Conservation (phyloP, 257 asterid species). For the Solanum tacnaense region DNA sequence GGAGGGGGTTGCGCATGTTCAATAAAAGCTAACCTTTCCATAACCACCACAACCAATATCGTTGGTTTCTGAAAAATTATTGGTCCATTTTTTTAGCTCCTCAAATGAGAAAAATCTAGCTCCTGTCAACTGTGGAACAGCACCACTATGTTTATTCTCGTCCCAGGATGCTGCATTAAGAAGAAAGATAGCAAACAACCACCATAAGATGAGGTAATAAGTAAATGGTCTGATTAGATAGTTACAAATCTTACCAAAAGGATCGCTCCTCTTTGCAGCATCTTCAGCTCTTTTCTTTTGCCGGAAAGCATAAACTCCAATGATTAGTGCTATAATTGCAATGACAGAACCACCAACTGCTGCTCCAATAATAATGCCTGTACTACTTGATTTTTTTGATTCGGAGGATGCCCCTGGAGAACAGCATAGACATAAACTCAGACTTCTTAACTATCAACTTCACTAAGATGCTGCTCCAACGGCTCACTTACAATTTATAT, state of each 20-base stretch:
- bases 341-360: constrained; percentile 57
- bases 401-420: constrained; percentile 20
- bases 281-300: constrained; percentile 64
- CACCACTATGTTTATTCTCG: constrained; percentile 47
- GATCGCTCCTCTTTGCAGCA: constrained; percentile 58
- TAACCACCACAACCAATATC: constrained; percentile 75
- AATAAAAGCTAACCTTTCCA: constrained; percentile 54
- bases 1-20: neutral
- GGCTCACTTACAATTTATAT: no score
- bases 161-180: constrained; percentile 71
- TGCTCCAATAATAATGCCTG: constrained; percentile 50
- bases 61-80: constrained; percentile 57
- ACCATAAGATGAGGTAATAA: neutral
- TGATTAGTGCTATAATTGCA: constrained; percentile 32
- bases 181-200: constrained; percentile 1
- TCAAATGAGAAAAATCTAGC: constrained; percentile 61
- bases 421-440: neutral
- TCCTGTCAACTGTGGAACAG: constrained; percentile 72
- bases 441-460: neutral
- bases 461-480: neutral
- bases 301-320: constrained; percentile 63
- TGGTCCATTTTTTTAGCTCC: constrained; percentile 65
- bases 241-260: constrained; percentile 50
- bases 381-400: constrained; percentile 25
- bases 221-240: neutral